A percentile compares a stretch with the other conserved stretches of the same genome.
These are phyloP conservation scores for Nymphaea thermarum DNA, from an alignment of 164 flowering plant species.

Conservation along the genomic window DNA sequence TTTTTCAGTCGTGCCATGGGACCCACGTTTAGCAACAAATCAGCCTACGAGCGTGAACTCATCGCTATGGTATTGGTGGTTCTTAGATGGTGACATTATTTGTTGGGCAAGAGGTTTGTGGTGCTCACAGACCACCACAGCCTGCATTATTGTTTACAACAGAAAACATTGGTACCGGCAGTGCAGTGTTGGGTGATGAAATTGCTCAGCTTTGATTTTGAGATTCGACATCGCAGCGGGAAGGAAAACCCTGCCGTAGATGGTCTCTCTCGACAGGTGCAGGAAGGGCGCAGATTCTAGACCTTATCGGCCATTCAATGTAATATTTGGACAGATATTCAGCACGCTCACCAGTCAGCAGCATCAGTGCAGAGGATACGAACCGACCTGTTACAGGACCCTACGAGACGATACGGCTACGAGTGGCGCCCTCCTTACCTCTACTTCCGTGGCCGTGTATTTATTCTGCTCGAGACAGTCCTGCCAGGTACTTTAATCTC, in stretches of 20 bases:
- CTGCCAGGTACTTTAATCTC: no score
- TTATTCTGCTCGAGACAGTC: no score
- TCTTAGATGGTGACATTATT: no score
- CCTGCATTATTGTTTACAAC: not conserved
- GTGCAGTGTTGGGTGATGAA: constrained; percentile 3
- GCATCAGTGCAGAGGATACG: no score
- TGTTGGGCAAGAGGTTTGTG: not conserved
- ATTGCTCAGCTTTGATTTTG: not conserved
- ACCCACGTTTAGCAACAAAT: not conserved
- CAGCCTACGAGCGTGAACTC: not conserved
- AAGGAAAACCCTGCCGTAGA: constrained; percentile 1
- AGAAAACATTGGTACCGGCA: not conserved
- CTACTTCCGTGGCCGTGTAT: no score
- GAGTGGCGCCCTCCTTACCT: no score
- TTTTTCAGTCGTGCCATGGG: not conserved
- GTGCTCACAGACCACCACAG: not conserved
- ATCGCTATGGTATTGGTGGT: not conserved
- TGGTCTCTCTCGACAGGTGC: not conserved
- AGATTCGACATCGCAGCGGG: not conserved
- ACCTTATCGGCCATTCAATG: no score
- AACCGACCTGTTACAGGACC: no score
- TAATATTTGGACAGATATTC: not conserved
- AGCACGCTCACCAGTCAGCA: no score
- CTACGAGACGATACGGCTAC: no score
- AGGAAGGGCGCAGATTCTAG: no score